These are phyloP conservation scores for Colletotrichum nymphaeae DNA, from an alignment of 2,329 filamentous ascomycete genomes.

Conservation along the genomic window DNA sequence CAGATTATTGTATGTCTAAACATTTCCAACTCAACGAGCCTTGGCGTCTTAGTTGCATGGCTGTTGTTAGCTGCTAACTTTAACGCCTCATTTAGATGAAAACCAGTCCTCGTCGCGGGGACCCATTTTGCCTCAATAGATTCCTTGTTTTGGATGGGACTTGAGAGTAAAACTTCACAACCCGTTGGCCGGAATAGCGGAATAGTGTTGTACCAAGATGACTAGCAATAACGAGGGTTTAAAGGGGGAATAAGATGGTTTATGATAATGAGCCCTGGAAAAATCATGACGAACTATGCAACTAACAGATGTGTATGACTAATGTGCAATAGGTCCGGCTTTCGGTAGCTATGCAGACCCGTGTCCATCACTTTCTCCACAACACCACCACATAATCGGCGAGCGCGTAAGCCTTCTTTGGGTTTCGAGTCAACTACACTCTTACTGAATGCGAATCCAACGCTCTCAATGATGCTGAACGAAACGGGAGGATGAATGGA, in stretches of 20 bases:
- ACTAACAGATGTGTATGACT: not conserved
- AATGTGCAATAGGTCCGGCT: not conserved
- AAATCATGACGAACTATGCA: not conserved
- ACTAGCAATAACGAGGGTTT: not conserved
- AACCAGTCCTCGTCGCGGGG: no score
- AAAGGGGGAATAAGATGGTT: not conserved
- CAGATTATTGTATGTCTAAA: no score
- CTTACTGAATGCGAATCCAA: not conserved
- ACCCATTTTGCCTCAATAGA: no score
- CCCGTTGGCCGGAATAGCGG: not conserved
- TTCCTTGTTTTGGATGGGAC: no score
- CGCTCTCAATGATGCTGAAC: not conserved
- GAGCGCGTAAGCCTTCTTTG: not conserved
- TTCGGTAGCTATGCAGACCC: not conserved
- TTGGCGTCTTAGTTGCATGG: no score
- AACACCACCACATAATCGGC: not conserved
- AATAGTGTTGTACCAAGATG: not conserved
- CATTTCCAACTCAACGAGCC: no score
- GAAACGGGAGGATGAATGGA: conserved; percentile 1
- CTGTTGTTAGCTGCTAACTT: no score
- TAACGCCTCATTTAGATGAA: no score
- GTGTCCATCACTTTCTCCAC: not conserved
- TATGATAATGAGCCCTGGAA: not conserved
- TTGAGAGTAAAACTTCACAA: not conserved
- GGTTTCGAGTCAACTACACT: no score